A percentile compares a stretch with the other conserved stretches of the same genome.
These are phyloP conservation scores for Galerina marginata DNA, from an alignment of 768 basidiomycete genomes.

Conservation along the genomic window DNA sequence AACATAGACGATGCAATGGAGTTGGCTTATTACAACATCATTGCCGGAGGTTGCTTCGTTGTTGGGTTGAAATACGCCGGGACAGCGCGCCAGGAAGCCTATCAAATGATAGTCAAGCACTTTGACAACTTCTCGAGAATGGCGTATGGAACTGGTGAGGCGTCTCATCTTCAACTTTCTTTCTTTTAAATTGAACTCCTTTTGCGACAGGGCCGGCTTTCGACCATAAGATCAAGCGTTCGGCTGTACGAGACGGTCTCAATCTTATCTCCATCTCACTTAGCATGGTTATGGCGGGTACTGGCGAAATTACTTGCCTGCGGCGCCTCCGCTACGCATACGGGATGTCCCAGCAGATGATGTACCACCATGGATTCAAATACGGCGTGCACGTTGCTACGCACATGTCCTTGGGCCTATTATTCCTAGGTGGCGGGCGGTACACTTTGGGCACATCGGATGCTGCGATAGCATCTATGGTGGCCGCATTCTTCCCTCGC, in stretches of 20 bases:
- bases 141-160: slow-evolving; percentile 71
- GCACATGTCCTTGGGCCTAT: slow-evolving; percentile 87
- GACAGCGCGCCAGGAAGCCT: slow-evolving; percentile 89
- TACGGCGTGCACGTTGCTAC: slow-evolving; percentile 92
- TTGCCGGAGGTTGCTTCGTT: slow-evolving; percentile 91
- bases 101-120: slow-evolving; percentile 78
- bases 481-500: slow-evolving; percentile 91
- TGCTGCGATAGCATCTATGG: slow-evolving; percentile 88
- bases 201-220: slow-evolving; percentile 68
- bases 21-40: slow-evolving; percentile 89
- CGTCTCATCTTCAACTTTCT: neutral
- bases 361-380: slow-evolving; percentile 68
- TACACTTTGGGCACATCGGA: slow-evolving; percentile 93
- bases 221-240: slow-evolving; percentile 87
- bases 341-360: slow-evolving; percentile 76
- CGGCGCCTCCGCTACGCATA: slow-evolving; percentile 88
- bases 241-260: slow-evolving; percentile 85
- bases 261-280: slow-evolving; percentile 87
- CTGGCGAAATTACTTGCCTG: slow-evolving; percentile 90
- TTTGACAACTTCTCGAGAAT: slow-evolving; percentile 80
- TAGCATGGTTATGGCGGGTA: slow-evolving; percentile 96
- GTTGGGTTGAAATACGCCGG: slow-evolving; percentile 94
- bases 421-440: slow-evolving; percentile 93
- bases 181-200: neutral
- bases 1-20: slow-evolving; percentile 75